These are phyloP conservation scores for Trypanosoma platydactyli DNA, from an alignment of 208 protist species.

Conservation along the genomic window DNA sequence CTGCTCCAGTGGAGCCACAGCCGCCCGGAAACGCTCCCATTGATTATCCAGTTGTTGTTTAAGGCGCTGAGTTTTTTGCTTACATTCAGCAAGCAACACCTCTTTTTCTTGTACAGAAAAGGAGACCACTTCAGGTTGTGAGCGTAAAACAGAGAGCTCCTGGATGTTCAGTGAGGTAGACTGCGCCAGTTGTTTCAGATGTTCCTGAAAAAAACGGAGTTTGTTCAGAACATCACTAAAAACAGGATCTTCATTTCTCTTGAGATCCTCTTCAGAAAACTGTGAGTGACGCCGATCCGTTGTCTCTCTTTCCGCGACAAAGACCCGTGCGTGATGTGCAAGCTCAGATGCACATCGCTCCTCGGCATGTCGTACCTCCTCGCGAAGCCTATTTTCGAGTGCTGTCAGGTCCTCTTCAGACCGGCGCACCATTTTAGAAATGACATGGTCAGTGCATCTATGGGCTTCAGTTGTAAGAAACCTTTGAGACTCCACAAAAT, in stretches of 20 bases:
- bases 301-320: slow-evolving; percentile 17
- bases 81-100: slow-evolving; percentile 11
- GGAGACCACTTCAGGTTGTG: background rate
- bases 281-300: background rate
- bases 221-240: slow-evolving; percentile 14
- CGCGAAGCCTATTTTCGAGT: slow-evolving; percentile 11
- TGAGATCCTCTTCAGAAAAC: background rate
- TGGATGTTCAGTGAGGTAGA: slow-evolving; percentile 18
- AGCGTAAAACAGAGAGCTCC: slow-evolving; percentile 6
- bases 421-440: slow-evolving; percentile 16
- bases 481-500: slow-evolving; percentile 20
- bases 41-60: slow-evolving; percentile 10
- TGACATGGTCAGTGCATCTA: slow-evolving; percentile 4
- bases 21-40: slow-evolving; percentile 26
- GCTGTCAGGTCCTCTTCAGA: slow-evolving; percentile 9
- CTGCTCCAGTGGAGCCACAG: slow-evolving; percentile 30
- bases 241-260: background rate
- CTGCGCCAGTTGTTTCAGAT: slow-evolving; percentile 29
- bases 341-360: slow-evolving; percentile 17
- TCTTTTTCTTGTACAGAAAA: slow-evolving; percentile 19
- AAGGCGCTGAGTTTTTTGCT: slow-evolving; percentile 17
- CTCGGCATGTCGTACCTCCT: slow-evolving; percentile 19
- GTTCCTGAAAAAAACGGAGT: slow-evolving; percentile 1
- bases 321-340: slow-evolving; percentile 21
- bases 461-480: slow-evolving; percentile 8